These are phyloP conservation scores for Chenopodium album DNA, from an alignment of 148 eudicot genomes.

Conservation along the genomic window DNA sequence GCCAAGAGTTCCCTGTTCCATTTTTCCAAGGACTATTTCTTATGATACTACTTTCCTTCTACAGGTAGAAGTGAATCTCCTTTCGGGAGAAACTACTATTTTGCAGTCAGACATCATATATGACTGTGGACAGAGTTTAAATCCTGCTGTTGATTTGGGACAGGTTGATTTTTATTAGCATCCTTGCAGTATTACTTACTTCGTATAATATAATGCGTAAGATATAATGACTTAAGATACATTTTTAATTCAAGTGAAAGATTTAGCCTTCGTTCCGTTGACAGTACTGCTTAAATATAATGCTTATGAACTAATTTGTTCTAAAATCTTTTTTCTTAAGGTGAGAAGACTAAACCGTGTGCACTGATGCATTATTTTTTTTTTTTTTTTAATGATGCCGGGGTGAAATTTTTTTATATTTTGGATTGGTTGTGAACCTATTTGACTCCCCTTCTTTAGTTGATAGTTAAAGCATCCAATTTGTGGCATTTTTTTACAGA, in stretches of 20 bases:
- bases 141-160: constrained; percentile 97
- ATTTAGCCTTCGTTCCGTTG: background rate
- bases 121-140: constrained; percentile 94
- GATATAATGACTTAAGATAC: background rate
- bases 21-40: background rate
- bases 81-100: constrained; percentile 82
- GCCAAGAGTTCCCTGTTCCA: no score
- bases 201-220: background rate
- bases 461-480: background rate
- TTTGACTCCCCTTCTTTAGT: background rate
- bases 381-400: background rate
- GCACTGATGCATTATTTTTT: background rate
- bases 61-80: constrained; percentile 84
- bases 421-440: background rate
- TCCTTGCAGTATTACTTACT: background rate
- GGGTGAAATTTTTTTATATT: background rate
- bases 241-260: background rate
- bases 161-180: constrained; percentile 47
- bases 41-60: constrained; percentile 15
- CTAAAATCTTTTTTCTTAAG: background rate
- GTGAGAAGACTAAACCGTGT: background rate
- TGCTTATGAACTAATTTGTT: background rate
- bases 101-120: constrained; percentile 76
- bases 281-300: background rate
- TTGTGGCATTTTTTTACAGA: constrained; percentile 37